Evolutionary conservation across 257 asterid species (phyloP).

Genomic region (Cynanchum wilfordii): DNA sequence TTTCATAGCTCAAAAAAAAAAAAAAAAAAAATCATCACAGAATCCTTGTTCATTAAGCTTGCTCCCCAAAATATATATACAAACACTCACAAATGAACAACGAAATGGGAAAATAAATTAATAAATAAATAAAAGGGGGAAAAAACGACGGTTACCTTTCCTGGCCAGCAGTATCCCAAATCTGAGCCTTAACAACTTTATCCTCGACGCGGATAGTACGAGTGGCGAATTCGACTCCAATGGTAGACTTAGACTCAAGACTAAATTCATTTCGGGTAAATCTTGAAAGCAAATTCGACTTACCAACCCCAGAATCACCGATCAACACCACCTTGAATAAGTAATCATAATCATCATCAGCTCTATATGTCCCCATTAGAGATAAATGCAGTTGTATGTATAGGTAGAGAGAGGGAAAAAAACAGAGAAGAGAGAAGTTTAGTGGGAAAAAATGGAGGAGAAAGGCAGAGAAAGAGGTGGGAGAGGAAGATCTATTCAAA

Average conservation of each 20-base stretch:
- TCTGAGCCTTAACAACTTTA: slow-evolving; percentile 61
- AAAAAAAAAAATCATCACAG: neutral
- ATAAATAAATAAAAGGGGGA: too few relatives aligned
- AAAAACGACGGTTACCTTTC: slow-evolving; percentile 31
- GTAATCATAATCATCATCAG: slow-evolving; percentile 22
- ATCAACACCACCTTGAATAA: slow-evolving; percentile 14
- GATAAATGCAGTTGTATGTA: neutral
- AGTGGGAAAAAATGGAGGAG: neutral
- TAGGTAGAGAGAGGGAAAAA: neutral
- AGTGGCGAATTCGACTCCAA: slow-evolving; percentile 59
- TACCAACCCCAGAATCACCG: slow-evolving; percentile 14
- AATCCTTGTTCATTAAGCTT: neutral
- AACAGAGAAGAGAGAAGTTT: neutral
- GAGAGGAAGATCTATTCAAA: slow-evolving; percentile 21
- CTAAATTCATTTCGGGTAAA: slow-evolving; percentile 60
- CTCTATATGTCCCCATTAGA: slow-evolving; percentile 49
- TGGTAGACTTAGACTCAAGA: slow-evolving; percentile 55
- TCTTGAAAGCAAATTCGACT: slow-evolving; percentile 38
- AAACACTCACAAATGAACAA: neutral
- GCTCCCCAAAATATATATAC: neutral
- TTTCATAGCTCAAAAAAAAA: neutral
- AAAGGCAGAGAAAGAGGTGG: slow-evolving; percentile 7
- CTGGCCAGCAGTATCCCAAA: slow-evolving; percentile 68
- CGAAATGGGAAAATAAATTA: neutral
- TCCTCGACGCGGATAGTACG: slow-evolving; percentile 49